Base-by-base conservation (phyloP, 164 flowering plant species). In the Kingdonia uniflora region DNA sequence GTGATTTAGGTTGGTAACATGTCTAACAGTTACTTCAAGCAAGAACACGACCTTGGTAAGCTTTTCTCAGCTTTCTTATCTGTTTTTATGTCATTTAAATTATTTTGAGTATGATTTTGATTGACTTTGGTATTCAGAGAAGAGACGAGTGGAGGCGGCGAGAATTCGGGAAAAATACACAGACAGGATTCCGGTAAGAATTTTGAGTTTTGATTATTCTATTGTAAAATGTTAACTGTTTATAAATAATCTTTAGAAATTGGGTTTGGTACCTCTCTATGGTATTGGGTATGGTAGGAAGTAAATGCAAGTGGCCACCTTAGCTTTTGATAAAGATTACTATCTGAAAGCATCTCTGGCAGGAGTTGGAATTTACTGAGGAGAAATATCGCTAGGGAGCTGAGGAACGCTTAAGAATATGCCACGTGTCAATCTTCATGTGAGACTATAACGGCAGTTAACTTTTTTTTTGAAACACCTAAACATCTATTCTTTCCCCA, bases 121-220 rank as follows among this genome's bases (percentile, higher is more conserved):
- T 14, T 59, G 21, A 13, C 16, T 1, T 20, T 35, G n/a, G n/a
- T 52, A 11, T 64, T 47, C 67, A 80, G 82, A 77, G 75, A 80
- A 78, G 68, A 74, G 87, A 42, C 65, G 75, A 12, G 87, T 87
- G 0, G 91, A 79, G 69, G 87, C 87, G 62, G 77, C 80, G 40
- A 68, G 91, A 51, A 84, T 84, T 42, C 80, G 86, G 68, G 92
- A 80, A 70, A 81, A 84, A 64, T 87, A 87, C 64, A 83, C 95
- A 2, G 95, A 87, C 53, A 78, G 95, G 48, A 82, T 87, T 70
- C 95, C 95, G 62, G 95, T 87, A 65, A 78, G 88, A 63, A 58
- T 22, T 13, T 29, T 4, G 35, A 11, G 13, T 49, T 17, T n/a
- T 45, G 49, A 19, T 16, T 45, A 19, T 45, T 1, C 14, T 11